Base-by-base conservation (phyloP, 2,329 filamentous ascomycete species). In the Penicillium glabrum region DNA sequence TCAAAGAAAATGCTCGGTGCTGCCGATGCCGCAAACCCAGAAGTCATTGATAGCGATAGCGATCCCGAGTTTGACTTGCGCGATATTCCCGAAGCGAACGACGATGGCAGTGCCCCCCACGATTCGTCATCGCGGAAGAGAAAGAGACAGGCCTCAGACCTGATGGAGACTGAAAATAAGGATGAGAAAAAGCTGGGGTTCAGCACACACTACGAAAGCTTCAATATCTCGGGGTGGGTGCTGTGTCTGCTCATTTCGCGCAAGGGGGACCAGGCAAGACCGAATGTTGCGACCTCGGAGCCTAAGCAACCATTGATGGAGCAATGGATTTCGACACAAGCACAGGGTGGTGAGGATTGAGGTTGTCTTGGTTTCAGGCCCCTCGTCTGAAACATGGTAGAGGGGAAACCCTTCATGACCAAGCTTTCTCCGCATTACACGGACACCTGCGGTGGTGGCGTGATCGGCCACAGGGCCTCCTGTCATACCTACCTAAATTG, bases 151-250 rank as follows among this genome's bases (percentile, higher is more conserved):
- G 45, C 23, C n/a, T 23, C 16, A 21, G 33, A 47, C n/a, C n/a
- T 26, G 23, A 41, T 46, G 11, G 29, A 19, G 5, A 41, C 13
- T 24, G 27, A 19, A 23, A 41, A 56, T 5, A 49, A 73, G 10
- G 89, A 96, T 69, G 96, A 97, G 77, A 97, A 99, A 80, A 98
- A 97, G 74, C 78, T 96, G 66, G 85, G 84, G 21, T 85, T 97
- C 79, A 88, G 89, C 60, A 95, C 93, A 26, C 88, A 87, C 14
- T 99, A 98, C 75, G 92, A 98, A 68, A 93, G 95, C 9, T 98
- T 98, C 76, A 90, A 89, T 67, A 97, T 99, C 69, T 96, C 96
- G 76, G 92, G 95, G 11, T 89, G 91, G 65, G 91, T 96, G 46
- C 80, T 99, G 26, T 98, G 93, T 74, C 82, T 99, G 57, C 89